phyloP scores from a whole-genome alignment of 352 stramenopile genomes.

The Phytopythium montanum region DNA sequence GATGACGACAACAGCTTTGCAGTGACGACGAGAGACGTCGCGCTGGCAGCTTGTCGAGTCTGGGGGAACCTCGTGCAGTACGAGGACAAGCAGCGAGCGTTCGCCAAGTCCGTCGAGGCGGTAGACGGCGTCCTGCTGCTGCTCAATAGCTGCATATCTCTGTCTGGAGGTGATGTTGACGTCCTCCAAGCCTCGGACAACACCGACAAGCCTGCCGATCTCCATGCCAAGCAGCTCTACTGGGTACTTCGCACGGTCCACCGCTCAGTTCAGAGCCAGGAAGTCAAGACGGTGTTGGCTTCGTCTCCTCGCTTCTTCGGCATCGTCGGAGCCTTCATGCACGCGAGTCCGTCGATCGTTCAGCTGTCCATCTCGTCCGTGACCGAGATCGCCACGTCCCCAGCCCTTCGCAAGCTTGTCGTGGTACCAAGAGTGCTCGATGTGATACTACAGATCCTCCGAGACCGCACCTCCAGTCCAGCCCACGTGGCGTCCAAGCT shows the following conservation, averaged over 20 bases:
- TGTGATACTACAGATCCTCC: constrained; percentile 29
- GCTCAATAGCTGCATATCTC: constrained; percentile 17
- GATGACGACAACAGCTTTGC: neutral
- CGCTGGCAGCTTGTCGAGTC: constrained; percentile 35
- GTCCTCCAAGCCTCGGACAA: neutral
- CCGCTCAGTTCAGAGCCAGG: constrained; percentile 20
- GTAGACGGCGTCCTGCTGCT: constrained; percentile 39
- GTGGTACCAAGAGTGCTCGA: constrained; percentile 44
- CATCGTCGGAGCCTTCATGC: constrained; percentile 40
- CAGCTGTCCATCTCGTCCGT: constrained; percentile 33
- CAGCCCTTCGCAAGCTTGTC: constrained; percentile 25
- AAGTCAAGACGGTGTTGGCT: constrained; percentile 31
- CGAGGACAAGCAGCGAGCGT: constrained; percentile 48
- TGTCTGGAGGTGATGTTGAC: neutral
- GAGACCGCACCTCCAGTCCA: constrained; percentile 23
- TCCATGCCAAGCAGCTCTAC: constrained; percentile 26
- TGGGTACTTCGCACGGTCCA: constrained; percentile 27
- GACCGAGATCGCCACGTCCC: constrained; percentile 28
- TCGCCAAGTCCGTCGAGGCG: constrained; percentile 32
- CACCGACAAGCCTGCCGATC: neutral
- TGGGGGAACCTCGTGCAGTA: constrained; percentile 64
- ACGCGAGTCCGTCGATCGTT: constrained; percentile 33
- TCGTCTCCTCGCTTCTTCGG: constrained; percentile 37
- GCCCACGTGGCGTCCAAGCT: constrained; percentile 20
- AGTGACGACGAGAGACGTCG: constrained; percentile 14